Conservation (phyloP, 768 basidiomycete species). For the Phlebiopsis gigantea region DNA sequence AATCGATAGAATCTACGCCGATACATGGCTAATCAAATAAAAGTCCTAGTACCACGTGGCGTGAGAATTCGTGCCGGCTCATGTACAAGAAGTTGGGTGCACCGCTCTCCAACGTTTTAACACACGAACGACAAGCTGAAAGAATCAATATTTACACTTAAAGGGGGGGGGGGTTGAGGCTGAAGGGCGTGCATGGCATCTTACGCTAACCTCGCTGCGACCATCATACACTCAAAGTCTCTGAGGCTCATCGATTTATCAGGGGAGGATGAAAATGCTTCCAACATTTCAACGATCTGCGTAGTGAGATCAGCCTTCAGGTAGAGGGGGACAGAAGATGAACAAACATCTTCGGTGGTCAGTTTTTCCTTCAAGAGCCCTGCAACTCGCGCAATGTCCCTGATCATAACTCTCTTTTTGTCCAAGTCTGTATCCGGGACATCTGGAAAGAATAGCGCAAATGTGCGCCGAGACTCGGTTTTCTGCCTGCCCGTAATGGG, state of each 20-base stretch:
- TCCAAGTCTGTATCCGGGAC: slow-evolving; percentile 40
- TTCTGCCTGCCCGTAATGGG: slow-evolving; percentile 48
- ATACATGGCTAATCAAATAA: too few relatives aligned
- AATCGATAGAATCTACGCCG: too few relatives aligned
- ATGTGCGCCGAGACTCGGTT: slow-evolving; percentile 50
- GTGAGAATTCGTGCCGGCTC: too few relatives aligned
- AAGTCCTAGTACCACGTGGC: too few relatives aligned
- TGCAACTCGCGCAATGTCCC: slow-evolving; percentile 58
- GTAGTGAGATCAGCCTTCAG: not conserved
- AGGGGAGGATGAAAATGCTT: slow-evolving; percentile 62
- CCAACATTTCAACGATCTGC: slow-evolving; percentile 77
- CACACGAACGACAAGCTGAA: too few relatives aligned
- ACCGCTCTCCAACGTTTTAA: too few relatives aligned
- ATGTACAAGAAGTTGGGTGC: too few relatives aligned
- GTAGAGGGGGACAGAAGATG: too few relatives aligned
- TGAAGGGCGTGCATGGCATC: too few relatives aligned
- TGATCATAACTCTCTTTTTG: slow-evolving; percentile 53
- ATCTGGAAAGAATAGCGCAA: slow-evolving; percentile 70
- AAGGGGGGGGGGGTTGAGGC: too few relatives aligned
- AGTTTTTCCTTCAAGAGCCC: slow-evolving; percentile 65
- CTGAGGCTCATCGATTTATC: slow-evolving; percentile 64
- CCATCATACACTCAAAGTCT: slow-evolving; percentile 78
- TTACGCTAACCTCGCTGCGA: slow-evolving; percentile 49
- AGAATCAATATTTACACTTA: too few relatives aligned
- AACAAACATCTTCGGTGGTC: slow-evolving; percentile 66